Evolutionary conservation across 768 basidiomycete genomes (phyloP), one percentile per base, ranked within the genome.

Genomic region (Psilocybe cyanescens): DNA sequence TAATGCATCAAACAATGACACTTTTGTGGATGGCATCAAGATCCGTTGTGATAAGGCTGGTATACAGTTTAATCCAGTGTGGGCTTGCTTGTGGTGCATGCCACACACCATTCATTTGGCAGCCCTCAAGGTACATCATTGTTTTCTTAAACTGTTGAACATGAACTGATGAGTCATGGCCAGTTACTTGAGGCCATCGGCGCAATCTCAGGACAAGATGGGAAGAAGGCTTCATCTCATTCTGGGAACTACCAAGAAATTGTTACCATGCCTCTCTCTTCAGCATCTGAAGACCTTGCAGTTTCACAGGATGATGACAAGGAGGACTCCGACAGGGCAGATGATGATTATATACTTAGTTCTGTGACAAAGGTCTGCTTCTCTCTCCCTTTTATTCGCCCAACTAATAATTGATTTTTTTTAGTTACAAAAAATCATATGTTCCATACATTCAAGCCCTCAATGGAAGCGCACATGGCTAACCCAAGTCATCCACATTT

Each of bases 71-170:
- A 58, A 60, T 16, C 65, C 73, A 1, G 8, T 1, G 6, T 45
- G 65, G 11, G 59, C 73, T 8, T 68, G 72, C 1, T 55, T 75
- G 16, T 72, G 65, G 11, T 79, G 78, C 63, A 73, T 78, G 73
- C 78, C 76, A 0, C 77, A 79, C 55, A 78, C 75, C 0, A 65
- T 78, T 11, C 76, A 79, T 60, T 68, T 79, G n/a, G 74, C 75
- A 0, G 76, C 74, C 0, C 31, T 78, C n/a, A 24, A 17, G 16
- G 47, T 49, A 24, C 24, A 19, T 24, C 24, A 11, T 9, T 49
- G 11, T 17, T 49, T 17, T 24, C 11, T 24, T 9, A 9, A 17
- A 19, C 17, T 9, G 16, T 24, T 6, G 24, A 4, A 11, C 24
- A 0, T 28, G 5, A 7, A 17, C 24, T 49, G 7, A 49, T 17